Conservation (phyloP, 805 yeast species). For the Barnettozyma salicaria region DNA sequence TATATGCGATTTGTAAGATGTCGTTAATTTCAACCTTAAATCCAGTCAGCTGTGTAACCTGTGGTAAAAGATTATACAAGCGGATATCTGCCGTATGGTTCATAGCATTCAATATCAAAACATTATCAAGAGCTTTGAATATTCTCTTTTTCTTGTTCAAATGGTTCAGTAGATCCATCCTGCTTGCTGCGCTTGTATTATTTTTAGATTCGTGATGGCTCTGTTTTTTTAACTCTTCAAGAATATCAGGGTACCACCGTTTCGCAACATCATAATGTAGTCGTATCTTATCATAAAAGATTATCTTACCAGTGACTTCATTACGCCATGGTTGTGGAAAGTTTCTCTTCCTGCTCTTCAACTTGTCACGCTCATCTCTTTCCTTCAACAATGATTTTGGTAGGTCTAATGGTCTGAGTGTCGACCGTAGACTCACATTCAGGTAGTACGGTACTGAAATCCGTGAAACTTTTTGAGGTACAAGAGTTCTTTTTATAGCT, state of each 20-base stretch:
- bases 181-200: background rate
- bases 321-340: no score
- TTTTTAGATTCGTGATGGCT: no score
- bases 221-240: conserved; percentile 33
- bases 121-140: conserved; percentile 19
- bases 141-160: conserved; percentile 8
- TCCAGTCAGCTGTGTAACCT: conserved; percentile 12
- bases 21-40: conserved; percentile 12
- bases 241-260: conserved; percentile 36
- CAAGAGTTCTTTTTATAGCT: conserved; percentile 35
- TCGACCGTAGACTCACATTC: conserved; percentile 35
- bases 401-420: conserved; percentile 29
- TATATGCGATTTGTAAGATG: conserved; percentile 14
- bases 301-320: no score
- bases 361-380: conserved; percentile 35
- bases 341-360: no score
- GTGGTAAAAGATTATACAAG: conserved; percentile 12
- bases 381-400: conserved; percentile 37
- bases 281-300: no score
- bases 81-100: conserved; percentile 19
- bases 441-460: conserved; percentile 38
- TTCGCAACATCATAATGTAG: conserved; percentile 40
- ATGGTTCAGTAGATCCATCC: conserved; percentile 1
- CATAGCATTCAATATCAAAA: conserved; percentile 12
- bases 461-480: conserved; percentile 23